A percentile compares a stretch with the other conserved stretches of the same genome.
Conservation (phyloP, 441 rosid species). For the Gossypium schwendimanii region DNA sequence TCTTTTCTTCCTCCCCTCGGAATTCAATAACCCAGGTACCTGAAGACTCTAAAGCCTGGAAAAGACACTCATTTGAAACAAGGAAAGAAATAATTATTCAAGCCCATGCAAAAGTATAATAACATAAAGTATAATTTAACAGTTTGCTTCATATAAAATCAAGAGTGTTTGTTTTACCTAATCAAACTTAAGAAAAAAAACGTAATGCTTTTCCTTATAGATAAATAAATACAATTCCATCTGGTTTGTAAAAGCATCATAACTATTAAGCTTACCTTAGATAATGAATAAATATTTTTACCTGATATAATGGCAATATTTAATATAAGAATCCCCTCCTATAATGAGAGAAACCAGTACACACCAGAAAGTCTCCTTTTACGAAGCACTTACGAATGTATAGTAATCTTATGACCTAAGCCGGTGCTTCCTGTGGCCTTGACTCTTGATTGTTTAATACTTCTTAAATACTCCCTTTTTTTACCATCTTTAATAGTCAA, state of each 20-base stretch:
- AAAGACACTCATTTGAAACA: constrained; percentile 5
- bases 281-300: background rate
- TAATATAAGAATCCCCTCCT: background rate
- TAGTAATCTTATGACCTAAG: background rate
- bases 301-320: background rate
- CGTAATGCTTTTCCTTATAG: background rate
- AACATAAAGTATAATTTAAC: background rate
- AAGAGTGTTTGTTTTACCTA: background rate
- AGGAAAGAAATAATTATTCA: constrained; percentile 2
- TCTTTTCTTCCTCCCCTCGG: constrained; percentile 64
- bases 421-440: background rate
- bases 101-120: constrained; percentile 6
- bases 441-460: background rate
- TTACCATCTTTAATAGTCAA: background rate
- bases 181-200: background rate
- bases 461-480: background rate
- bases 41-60: constrained; percentile 89
- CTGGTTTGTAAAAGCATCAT: background rate
- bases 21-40: constrained; percentile 91
- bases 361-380: background rate
- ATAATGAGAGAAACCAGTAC: background rate
- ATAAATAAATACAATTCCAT: background rate
- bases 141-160: background rate
- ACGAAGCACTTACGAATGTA: background rate
- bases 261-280: background rate